A percentile compares a stretch with the other conserved stretches of the same genome.
These are phyloP conservation scores for cucumber (Cucumis sativus) DNA, from an alignment of 306 rosid genomes.

Conservation along the genomic window DNA sequence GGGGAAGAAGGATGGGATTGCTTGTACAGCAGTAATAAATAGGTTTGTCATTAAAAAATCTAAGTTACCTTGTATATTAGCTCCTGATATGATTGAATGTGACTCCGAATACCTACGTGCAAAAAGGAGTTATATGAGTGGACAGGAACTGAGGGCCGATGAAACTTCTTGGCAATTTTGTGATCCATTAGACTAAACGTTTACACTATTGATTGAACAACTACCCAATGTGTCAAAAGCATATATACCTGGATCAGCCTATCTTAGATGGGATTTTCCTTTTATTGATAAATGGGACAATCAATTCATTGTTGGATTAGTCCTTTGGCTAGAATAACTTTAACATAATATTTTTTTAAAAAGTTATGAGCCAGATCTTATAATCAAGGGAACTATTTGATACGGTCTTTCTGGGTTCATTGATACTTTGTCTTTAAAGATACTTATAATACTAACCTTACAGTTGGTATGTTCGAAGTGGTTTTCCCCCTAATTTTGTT, in stretches of 20 bases:
- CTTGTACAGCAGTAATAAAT: constrained; percentile 61
- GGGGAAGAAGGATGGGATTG: constrained; percentile 63
- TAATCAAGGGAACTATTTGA: background rate
- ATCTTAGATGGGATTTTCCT: background rate
- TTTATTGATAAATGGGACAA: background rate
- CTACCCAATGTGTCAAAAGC: background rate
- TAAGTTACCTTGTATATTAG: background rate
- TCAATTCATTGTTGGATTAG: background rate
- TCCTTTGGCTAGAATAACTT: background rate
- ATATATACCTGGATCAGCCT: background rate
- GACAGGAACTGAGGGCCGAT: background rate
- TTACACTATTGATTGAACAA: background rate
- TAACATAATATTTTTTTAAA: background rate
- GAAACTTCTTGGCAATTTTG: background rate
- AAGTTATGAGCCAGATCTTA: background rate
- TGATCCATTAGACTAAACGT: background rate
- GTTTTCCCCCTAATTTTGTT: background rate
- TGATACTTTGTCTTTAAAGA: background rate
- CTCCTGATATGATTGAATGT: background rate
- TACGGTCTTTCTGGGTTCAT: background rate
- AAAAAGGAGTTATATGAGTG: background rate
- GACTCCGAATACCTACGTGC: background rate
- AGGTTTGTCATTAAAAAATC: constrained; percentile 29
- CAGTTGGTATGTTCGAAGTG: background rate
- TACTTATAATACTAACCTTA: background rate